phyloP scores from a whole-genome alignment of 1,284 basidiomycete species.

The Pterulicium gracile region DNA sequence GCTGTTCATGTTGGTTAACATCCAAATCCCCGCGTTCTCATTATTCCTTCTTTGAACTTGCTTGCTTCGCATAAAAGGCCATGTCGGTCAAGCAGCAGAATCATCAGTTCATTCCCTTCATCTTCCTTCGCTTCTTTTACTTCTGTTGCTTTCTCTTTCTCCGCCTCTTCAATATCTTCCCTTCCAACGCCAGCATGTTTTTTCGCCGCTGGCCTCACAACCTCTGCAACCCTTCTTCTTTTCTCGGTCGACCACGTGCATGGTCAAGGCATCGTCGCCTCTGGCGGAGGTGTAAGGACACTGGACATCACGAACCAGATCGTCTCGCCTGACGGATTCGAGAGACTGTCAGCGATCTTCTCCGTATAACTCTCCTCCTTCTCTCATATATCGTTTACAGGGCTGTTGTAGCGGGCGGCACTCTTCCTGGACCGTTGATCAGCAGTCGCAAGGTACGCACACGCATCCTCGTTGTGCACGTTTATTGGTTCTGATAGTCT shows the following conservation, averaged over 20 bases:
- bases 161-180: background rate
- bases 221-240: too few relatives aligned
- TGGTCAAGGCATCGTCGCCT: background rate
- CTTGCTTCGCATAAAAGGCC: too few relatives aligned
- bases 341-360: background rate
- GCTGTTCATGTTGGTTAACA: too few relatives aligned
- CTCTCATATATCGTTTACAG: background rate
- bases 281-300: background rate
- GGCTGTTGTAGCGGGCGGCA: constrained; percentile 1
- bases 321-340: constrained; percentile 1
- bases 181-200: background rate
- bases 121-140: background rate
- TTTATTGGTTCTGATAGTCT: background rate
- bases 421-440: background rate
- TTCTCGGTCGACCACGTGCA: too few relatives aligned
- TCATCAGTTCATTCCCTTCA: constrained; percentile 6
- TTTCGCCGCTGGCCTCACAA: background rate
- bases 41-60: too few relatives aligned
- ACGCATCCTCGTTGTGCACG: too few relatives aligned
- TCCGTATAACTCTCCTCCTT: background rate
- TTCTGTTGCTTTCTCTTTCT: background rate
- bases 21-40: too few relatives aligned
- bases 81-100: too few relatives aligned
- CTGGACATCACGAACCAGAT: background rate
- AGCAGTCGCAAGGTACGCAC: background rate